phyloP scores from a whole-genome alignment of 1,139 yeast genomes.

The Yamadazyma mexicana region DNA sequence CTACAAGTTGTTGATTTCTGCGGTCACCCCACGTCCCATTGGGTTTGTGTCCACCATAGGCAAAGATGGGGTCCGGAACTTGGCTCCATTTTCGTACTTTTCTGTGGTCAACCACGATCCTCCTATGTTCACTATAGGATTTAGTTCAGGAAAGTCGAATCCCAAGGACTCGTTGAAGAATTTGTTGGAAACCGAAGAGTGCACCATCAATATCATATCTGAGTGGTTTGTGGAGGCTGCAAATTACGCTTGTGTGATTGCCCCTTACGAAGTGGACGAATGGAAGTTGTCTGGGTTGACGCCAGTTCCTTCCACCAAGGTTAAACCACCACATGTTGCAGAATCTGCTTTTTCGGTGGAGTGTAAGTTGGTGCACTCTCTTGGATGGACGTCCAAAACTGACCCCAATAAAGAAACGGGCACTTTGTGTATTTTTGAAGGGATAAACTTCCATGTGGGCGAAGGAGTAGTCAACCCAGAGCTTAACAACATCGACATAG shows the following conservation, averaged over 20 bases:
- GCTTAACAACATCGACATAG: slow-evolving; percentile 42
- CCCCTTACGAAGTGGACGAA: slow-evolving; percentile 53
- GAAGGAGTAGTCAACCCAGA: slow-evolving; percentile 49
- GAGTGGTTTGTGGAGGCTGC: slow-evolving; percentile 70
- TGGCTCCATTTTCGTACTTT: slow-evolving; percentile 61
- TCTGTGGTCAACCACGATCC: slow-evolving; percentile 52
- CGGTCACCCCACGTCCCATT: slow-evolving; percentile 57
- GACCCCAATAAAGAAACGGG: slow-evolving; percentile 41
- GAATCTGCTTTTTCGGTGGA: slow-evolving; percentile 62
- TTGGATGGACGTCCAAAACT: slow-evolving; percentile 45
- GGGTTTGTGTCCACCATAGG: slow-evolving; percentile 53
- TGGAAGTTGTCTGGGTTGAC: slow-evolving; percentile 58
- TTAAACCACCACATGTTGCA: slow-evolving; percentile 54
- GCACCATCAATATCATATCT: slow-evolving; percentile 55
- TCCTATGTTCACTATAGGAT: slow-evolving; percentile 54
- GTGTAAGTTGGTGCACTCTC: slow-evolving; percentile 44
- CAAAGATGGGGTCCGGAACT: slow-evolving; percentile 42
- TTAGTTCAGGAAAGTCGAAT: slow-evolving; percentile 31
- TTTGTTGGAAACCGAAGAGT: slow-evolving; percentile 51
- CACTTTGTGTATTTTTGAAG: slow-evolving; percentile 48
- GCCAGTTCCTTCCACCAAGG: slow-evolving; percentile 40
- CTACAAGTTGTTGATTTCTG: slow-evolving; percentile 51
- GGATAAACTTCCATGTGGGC: slow-evolving; percentile 54
- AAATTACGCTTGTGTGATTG: slow-evolving; percentile 43
- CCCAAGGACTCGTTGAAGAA: slow-evolving; percentile 52